Conservation (phyloP, 2,329 filamentous ascomycete species). For the Venturia oleaginea region DNA sequence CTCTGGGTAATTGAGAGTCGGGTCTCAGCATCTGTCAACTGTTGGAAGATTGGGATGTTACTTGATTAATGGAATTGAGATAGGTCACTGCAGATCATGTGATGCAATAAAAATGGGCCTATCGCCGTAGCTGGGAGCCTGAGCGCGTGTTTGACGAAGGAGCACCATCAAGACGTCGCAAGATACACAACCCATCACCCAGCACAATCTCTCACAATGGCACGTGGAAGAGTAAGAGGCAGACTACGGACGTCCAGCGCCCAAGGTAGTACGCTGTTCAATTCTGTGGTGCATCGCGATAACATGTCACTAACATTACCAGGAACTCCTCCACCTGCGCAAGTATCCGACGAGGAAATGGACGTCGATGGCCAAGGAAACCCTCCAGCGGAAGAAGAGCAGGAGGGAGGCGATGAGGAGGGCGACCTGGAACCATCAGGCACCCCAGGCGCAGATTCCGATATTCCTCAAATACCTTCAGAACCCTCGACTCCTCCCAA, state of each 20-base stretch:
- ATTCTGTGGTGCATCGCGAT: not conserved
- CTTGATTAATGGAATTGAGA: too few species aligned
- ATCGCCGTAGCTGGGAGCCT: too few species aligned
- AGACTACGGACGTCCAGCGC: not conserved
- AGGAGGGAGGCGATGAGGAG: slow-evolving; percentile 22
- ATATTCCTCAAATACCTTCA: slow-evolving; percentile 21
- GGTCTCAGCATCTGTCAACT: not conserved
- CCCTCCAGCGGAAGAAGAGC: not conserved
- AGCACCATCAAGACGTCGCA: not conserved
- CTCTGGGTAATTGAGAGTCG: not conserved
- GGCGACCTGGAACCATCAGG: slow-evolving; percentile 41
- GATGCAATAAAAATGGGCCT: too few species aligned
- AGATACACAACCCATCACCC: not conserved
- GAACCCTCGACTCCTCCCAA: slow-evolving; percentile 34
- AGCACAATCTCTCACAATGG: slow-evolving; percentile 4
- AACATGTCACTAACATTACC: not conserved
- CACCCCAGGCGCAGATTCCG: slow-evolving; percentile 39
- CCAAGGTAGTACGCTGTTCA: not conserved
- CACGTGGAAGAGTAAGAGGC: slow-evolving; percentile 9
- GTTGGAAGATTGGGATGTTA: not conserved
- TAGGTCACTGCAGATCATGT: too few species aligned
- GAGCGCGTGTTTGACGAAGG: not conserved
- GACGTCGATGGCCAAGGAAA: slow-evolving; percentile 1
- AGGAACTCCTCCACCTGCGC: slow-evolving; percentile 14
- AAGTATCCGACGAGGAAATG: slow-evolving; percentile 14